Percentiles rank a stretch among this genome's conserved stretches.
These are phyloP conservation scores for Tetragonia tetragonoides DNA, from an alignment of 148 eudicot species.

Conservation along the genomic window DNA sequence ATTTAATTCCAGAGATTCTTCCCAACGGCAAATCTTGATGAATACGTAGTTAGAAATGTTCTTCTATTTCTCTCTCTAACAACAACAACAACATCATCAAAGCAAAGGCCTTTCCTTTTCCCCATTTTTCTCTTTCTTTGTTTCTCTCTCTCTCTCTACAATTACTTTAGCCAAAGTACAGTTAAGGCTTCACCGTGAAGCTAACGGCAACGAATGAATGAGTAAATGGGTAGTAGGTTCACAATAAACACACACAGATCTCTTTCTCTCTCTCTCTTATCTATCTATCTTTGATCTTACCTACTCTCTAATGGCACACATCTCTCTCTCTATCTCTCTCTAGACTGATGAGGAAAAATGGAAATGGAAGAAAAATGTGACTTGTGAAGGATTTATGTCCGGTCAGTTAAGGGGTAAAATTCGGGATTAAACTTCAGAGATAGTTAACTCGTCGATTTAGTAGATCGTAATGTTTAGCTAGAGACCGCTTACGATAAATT, in stretches of 20 bases:
- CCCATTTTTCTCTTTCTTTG: not conserved
- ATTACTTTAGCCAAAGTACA: conserved; percentile 2
- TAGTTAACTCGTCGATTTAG: no score
- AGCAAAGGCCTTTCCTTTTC: conserved; percentile 10
- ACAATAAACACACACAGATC: conserved; percentile 26
- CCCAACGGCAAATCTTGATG: conserved; percentile 42
- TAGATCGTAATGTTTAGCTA: no score
- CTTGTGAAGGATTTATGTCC: no score
- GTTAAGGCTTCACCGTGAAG: conserved; percentile 31
- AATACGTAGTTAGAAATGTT: conserved; percentile 18
- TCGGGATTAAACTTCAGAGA: no score
- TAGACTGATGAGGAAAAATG: no score
- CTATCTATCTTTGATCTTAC: not conserved
- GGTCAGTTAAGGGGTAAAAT: no score
- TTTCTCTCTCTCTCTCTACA: not conserved
- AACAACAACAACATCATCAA: not conserved
- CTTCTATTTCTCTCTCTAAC: not conserved
- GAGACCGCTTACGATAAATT: no score
- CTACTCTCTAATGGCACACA: not conserved
- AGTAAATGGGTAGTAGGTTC: not conserved
- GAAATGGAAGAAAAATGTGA: no score
- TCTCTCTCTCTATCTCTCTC: not conserved
- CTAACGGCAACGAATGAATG: conserved; percentile 23
- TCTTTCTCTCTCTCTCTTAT: conserved; percentile 5
- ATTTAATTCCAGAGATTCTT: not conserved